Conservation (phyloP, 352 stramenopile species). For the Phytophthora citricola region DNA sequence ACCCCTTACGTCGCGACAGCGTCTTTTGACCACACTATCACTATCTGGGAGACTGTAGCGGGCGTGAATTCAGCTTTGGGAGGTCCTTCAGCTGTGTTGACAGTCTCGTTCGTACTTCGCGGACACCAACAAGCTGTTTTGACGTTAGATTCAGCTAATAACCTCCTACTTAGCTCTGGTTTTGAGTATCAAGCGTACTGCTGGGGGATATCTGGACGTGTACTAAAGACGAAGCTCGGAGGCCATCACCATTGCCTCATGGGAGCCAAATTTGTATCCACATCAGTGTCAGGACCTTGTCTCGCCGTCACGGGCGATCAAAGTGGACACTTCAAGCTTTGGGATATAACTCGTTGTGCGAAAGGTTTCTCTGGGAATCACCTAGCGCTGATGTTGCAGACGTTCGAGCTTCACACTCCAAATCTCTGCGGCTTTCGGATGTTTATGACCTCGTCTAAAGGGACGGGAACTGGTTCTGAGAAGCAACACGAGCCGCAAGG, state of each 20-base stretch:
- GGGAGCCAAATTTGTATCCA: constrained; percentile 68
- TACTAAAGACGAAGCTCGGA: constrained; percentile 57
- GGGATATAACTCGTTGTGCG: constrained; percentile 71
- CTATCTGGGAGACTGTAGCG: constrained; percentile 68
- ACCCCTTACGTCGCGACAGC: constrained; percentile 73
- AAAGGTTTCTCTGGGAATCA: constrained; percentile 47
- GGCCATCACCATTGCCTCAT: constrained; percentile 79
- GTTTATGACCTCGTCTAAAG: constrained; percentile 40
- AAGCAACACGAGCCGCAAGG: constrained; percentile 24
- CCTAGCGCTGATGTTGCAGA: constrained; percentile 46
- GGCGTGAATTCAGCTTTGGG: constrained; percentile 23
- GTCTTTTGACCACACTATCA: constrained; percentile 82
- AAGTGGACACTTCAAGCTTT: constrained; percentile 79
- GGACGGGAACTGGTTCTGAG: constrained; percentile 8
- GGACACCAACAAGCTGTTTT: constrained; percentile 72
- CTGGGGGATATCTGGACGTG: constrained; percentile 65
- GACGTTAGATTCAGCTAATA: constrained; percentile 65
- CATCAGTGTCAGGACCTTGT: constrained; percentile 21
- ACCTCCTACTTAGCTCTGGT: constrained; percentile 69
- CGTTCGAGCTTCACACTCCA: constrained; percentile 53
- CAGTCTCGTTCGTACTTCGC: constrained; percentile 62
- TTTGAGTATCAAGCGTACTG: constrained; percentile 88
- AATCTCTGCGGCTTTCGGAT: constrained; percentile 54
- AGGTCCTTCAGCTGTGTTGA: constrained; percentile 37
- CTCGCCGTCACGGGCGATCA: constrained; percentile 75